phyloP scores from a whole-genome alignment of 345 rosid species.

The Boechera divaricarpa region DNA sequence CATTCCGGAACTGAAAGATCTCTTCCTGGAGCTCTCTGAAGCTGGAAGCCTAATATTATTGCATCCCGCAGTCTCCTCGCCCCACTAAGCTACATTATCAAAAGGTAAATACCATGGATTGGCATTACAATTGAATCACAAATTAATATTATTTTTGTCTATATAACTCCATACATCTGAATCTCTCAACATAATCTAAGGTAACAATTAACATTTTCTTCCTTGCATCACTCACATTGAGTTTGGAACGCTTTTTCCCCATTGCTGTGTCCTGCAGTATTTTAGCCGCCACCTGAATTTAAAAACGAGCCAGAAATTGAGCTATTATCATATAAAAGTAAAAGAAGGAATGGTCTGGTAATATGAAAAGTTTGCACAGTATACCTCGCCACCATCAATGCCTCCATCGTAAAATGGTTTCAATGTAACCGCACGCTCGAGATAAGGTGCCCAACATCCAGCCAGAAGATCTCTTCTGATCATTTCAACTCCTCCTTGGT shows the following conservation, averaged over 20 bases:
- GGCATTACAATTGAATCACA: background rate
- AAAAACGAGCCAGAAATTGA: background rate
- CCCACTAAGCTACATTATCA: constrained; percentile 70
- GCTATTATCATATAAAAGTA: background rate
- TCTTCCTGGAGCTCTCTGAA: constrained; percentile 85
- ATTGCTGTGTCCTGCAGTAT: constrained; percentile 84
- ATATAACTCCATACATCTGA: background rate
- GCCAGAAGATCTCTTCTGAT: constrained; percentile 86
- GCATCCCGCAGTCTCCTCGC: constrained; percentile 94
- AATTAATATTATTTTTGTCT: background rate
- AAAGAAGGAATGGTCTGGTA: background rate
- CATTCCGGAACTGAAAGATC: constrained; percentile 88
- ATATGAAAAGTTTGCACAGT: constrained; percentile 18
- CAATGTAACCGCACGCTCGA: constrained; percentile 85
- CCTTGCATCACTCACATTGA: constrained; percentile 58
- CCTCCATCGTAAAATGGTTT: constrained; percentile 87
- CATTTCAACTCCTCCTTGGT: constrained; percentile 96
- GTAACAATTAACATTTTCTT: constrained; percentile 3
- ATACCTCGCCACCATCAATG: constrained; percentile 91
- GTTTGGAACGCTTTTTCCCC: constrained; percentile 76
- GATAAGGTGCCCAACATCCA: constrained; percentile 92
- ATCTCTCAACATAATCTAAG: background rate
- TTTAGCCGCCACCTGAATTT: constrained; percentile 75
- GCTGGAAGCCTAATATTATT: constrained; percentile 87
- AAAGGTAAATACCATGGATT: constrained; percentile 7